A percentile compares a stretch with the other conserved stretches of the same genome.
These are phyloP conservation scores for Sarocladium kiliense DNA, from an alignment of 2,329 filamentous ascomycete genomes.

Conservation along the genomic window DNA sequence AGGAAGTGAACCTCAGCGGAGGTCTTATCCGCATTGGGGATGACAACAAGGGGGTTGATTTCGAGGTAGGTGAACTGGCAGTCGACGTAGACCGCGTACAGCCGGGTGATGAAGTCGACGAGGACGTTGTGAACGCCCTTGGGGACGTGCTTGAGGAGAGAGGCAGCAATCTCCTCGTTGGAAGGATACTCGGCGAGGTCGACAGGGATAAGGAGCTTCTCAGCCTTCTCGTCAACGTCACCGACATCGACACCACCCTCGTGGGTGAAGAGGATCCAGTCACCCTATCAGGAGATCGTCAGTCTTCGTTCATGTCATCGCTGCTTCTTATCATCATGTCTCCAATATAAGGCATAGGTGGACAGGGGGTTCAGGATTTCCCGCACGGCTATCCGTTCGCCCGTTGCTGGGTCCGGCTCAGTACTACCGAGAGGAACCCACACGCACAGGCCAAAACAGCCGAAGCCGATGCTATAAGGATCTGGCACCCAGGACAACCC, in stretches of 20 bases:
- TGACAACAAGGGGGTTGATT: conserved; percentile 98
- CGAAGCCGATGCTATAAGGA: conserved; percentile 5
- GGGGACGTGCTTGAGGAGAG: conserved; percentile 88
- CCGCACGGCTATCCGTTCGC: conserved; percentile 33
- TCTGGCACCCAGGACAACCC: background rate
- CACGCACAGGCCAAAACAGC: background rate
- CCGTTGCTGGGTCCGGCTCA: conserved; percentile 16
- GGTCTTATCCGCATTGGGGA: conserved; percentile 87
- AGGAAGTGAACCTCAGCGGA: conserved; percentile 96
- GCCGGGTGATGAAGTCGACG: conserved; percentile 96
- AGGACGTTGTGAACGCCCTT: conserved; percentile 95
- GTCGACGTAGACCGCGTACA: conserved; percentile 99
- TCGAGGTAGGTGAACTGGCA: conserved; percentile 99
- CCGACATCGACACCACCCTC: conserved; percentile 99
- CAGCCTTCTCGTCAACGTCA: conserved; percentile 97
- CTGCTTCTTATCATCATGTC: background rate
- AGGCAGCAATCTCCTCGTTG: conserved; percentile 83
- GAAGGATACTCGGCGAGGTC: conserved; percentile 92
- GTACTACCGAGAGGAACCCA: background rate
- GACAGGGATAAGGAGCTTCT: conserved; percentile 97
- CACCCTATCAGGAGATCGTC: conserved; percentile 59
- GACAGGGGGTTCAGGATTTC: conserved; percentile 16
- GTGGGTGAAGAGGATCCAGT: conserved; percentile 99
- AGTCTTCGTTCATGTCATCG: background rate
- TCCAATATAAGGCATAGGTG: background rate